Conservation (phyloP, 2,329 filamentous ascomycete species). For the Cladosporium sphaerospermum region DNA sequence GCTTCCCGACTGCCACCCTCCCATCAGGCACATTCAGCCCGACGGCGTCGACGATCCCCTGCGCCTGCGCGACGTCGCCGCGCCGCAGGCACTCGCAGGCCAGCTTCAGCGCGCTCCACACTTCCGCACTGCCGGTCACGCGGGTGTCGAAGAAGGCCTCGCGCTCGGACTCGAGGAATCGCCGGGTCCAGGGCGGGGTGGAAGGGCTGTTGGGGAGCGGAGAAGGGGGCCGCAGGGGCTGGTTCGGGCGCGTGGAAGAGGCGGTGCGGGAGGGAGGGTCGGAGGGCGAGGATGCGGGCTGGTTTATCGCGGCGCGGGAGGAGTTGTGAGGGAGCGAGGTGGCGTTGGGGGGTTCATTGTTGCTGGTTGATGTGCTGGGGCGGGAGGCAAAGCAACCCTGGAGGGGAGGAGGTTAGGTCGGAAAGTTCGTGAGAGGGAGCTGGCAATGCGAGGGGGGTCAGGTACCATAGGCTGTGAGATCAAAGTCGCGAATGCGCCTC, state of each 20-base stretch:
- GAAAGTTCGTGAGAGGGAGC: neutral
- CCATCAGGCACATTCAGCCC: slow-evolving; percentile 48
- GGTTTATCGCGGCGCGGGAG: slow-evolving; percentile 12
- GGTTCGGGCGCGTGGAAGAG: neutral
- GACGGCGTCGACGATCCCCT: slow-evolving; percentile 72
- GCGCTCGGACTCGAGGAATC: slow-evolving; percentile 63
- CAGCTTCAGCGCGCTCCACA: slow-evolving; percentile 70
- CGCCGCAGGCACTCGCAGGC: slow-evolving; percentile 62
- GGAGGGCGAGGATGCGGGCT: neutral
- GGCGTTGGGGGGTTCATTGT: neutral
- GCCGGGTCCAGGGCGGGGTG: slow-evolving; percentile 57
- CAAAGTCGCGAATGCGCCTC: slow-evolving; percentile 11
- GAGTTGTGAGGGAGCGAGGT: slow-evolving; percentile 1
- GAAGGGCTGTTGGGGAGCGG: slow-evolving; percentile 18
- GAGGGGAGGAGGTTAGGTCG: neutral
- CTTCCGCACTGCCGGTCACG: slow-evolving; percentile 67
- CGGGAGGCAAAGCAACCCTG: slow-evolving; percentile 10
- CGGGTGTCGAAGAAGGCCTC: slow-evolving; percentile 85
- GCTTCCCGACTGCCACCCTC: slow-evolving; percentile 18
- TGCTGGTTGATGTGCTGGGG: slow-evolving; percentile 3
- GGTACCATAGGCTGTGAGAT: neutral
- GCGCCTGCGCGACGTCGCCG: slow-evolving; percentile 51
- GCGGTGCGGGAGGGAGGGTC: neutral
- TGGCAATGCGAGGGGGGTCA: neutral
- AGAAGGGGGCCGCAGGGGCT: slow-evolving; percentile 20